Conservation (phyloP, 2,329 filamentous ascomycete genomes). For the Aspergillus ustus region DNA sequence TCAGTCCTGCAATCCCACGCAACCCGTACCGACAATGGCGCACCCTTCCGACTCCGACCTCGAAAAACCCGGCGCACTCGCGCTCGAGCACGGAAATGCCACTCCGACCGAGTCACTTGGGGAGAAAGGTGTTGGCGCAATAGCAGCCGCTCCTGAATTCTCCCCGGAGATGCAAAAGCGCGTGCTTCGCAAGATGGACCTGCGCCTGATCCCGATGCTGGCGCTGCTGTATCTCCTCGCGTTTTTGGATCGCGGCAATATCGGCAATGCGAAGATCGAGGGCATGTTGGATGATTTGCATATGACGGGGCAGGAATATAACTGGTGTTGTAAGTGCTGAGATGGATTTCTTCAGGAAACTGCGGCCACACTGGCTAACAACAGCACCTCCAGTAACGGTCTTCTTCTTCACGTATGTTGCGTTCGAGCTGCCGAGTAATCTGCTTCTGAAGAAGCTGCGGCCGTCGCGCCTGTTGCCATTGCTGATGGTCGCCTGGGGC, state of each 20-base stretch:
- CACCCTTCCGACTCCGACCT: background rate
- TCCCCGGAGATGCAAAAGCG: conserved; percentile 12
- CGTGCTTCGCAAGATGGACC: conserved; percentile 32
- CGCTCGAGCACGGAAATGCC: conserved; percentile 8
- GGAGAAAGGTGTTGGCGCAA: background rate
- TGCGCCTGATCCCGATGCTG: conserved; percentile 34
- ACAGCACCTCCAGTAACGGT: conserved; percentile 34
- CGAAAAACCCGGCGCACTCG: conserved; percentile 6
- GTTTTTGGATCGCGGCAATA: conserved; percentile 41
- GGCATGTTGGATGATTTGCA: conserved; percentile 35
- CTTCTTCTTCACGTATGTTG: conserved; percentile 33
- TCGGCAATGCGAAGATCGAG: conserved; percentile 42
- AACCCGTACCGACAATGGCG: background rate
- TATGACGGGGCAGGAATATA: conserved; percentile 36
- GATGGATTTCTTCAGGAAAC: too few species aligned
- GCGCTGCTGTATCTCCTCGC: conserved; percentile 35
- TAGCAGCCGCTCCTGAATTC: background rate
- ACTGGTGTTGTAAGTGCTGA: conserved; percentile 32
- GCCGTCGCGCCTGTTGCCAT: conserved; percentile 36
- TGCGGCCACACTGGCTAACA: background rate
- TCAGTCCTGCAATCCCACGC: background rate
- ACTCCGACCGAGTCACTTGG: background rate
- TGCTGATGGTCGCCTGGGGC: conserved; percentile 49
- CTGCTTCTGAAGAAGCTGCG: conserved; percentile 31
- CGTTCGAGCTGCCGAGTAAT: conserved; percentile 31